phyloP scores from a whole-genome alignment of 768 basidiomycete genomes.

The Rickenella mellea region DNA sequence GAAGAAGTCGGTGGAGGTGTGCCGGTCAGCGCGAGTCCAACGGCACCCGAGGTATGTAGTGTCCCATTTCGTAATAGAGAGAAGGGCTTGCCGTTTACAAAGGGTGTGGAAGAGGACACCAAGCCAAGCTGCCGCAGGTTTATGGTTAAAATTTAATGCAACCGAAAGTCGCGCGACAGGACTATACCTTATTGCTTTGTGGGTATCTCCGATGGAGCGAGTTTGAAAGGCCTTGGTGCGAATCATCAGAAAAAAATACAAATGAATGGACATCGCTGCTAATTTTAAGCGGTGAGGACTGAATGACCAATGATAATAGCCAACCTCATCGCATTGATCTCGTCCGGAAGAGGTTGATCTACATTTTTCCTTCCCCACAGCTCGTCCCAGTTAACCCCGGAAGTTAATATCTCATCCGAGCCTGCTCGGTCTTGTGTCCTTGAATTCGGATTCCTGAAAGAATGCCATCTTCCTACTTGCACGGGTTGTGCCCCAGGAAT shows the following conservation, averaged over 20 bases:
- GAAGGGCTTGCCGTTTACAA: conserved; percentile 64
- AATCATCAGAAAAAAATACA: conserved; percentile 47
- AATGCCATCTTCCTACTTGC: conserved; percentile 69
- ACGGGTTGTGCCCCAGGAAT: conserved; percentile 46
- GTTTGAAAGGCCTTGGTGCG: conserved; percentile 47
- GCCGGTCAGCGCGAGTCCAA: conserved; percentile 46
- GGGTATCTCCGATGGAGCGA: conserved; percentile 32
- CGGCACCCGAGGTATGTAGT: conserved; percentile 54
- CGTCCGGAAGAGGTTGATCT: conserved; percentile 23
- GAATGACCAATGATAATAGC: conserved; percentile 9
- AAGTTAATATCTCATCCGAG: conserved; percentile 4
- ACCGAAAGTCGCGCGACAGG: not conserved
- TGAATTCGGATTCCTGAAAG: conserved; percentile 34
- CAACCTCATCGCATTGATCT: conserved; percentile 28
- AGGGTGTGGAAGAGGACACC: conserved; percentile 69
- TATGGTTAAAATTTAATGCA: conserved; percentile 1
- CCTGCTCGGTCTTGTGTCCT: conserved; percentile 4
- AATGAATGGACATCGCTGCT: conserved; percentile 22
- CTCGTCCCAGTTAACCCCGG: conserved; percentile 37
- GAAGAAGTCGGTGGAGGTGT: conserved; percentile 8
- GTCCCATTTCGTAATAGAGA: conserved; percentile 54
- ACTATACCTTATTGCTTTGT: conserved; percentile 38
- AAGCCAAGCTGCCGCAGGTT: conserved; percentile 60
- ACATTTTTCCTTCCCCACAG: conserved; percentile 32
- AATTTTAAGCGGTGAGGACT: conserved; percentile 23